phyloP scores from a whole-genome alignment of 2,329 filamentous ascomycete genomes.

The Aspergillus neotritici region DNA sequence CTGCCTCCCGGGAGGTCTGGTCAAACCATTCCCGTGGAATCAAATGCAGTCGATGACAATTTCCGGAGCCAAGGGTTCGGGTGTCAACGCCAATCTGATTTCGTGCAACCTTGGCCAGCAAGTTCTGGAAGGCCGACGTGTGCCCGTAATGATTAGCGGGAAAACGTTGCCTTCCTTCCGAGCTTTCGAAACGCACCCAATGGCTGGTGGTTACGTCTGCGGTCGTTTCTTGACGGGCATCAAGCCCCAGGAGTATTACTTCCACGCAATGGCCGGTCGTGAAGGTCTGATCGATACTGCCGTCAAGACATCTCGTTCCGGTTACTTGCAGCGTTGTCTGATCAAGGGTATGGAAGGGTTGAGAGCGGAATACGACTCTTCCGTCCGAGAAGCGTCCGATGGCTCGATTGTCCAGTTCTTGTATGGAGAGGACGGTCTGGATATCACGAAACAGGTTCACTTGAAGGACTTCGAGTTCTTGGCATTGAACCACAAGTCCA shows the following conservation, averaged over 20 bases:
- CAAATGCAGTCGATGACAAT: constrained; percentile 99
- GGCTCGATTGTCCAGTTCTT: constrained; percentile 91
- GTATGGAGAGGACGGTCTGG: constrained; percentile 92
- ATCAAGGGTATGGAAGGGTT: constrained; percentile 99
- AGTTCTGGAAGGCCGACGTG: constrained; percentile 87
- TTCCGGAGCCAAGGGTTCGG: constrained; percentile 87
- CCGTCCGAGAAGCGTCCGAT: constrained; percentile 80
- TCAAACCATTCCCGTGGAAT: constrained; percentile 91
- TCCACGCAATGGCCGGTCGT: constrained; percentile 98
- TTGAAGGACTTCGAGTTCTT: constrained; percentile 86
- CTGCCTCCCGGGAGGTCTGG: constrained; percentile 74
- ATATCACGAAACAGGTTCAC: constrained; percentile 91
- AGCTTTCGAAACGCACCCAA: constrained; percentile 80
- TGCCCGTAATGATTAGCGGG: constrained; percentile 95
- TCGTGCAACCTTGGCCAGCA: constrained; percentile 97
- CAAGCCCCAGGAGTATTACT: constrained; percentile 95
- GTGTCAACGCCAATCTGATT: constrained; percentile 94
- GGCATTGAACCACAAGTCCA: constrained; percentile 74
- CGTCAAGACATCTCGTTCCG: constrained; percentile 95
- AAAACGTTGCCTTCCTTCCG: constrained; percentile 93
- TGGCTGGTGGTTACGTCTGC: constrained; percentile 88
- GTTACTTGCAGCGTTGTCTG: constrained; percentile 91
- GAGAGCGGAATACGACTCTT: constrained; percentile 85
- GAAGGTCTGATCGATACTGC: constrained; percentile 98
- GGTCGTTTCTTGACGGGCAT: constrained; percentile 98